A percentile compares a stretch with the other conserved stretches of the same genome.
phyloP scores from a whole-genome alignment of 805 yeast genomes.

The Peterozyma toletana region DNA sequence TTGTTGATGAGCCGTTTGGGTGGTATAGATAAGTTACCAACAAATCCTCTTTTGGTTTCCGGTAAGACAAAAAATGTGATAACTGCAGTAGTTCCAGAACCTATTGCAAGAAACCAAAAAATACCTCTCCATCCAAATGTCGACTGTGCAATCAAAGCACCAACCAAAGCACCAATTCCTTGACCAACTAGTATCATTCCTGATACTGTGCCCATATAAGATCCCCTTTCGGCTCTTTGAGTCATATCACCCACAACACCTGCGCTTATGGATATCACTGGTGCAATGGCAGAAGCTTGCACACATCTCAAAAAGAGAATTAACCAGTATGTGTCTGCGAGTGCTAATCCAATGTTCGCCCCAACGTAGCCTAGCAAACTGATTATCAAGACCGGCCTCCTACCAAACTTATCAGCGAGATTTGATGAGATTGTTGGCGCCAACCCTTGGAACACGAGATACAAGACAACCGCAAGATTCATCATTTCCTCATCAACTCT shows the following conservation, averaged over 20 bases:
- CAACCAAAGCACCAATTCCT: conserved; percentile 64
- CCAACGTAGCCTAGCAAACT: conserved; percentile 44
- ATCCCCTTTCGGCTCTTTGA: conserved; percentile 51
- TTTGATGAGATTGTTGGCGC: conserved; percentile 57
- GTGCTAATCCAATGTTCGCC: conserved; percentile 55
- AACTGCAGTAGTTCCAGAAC: conserved; percentile 37
- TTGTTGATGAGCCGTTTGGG: conserved; percentile 5
- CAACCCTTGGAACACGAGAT: conserved; percentile 62
- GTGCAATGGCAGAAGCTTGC: conserved; percentile 70
- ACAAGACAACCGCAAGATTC: conserved; percentile 62
- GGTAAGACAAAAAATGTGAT: conserved; percentile 27
- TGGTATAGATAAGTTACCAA: conserved; percentile 23
- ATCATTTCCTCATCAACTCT: conserved; percentile 41
- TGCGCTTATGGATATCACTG: conserved; percentile 55
- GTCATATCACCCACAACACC: conserved; percentile 68
- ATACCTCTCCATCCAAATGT: conserved; percentile 59
- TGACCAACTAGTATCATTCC: conserved; percentile 60
- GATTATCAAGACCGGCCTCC: conserved; percentile 53
- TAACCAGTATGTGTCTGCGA: conserved; percentile 42
- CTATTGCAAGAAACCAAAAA: conserved; percentile 59
- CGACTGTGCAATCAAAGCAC: conserved; percentile 33
- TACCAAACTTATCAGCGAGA: conserved; percentile 57
- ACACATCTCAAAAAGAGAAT: conserved; percentile 53
- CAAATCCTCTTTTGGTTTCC: conserved; percentile 30
- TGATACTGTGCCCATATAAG: conserved; percentile 51